Evolutionary conservation across 176 grass and related monocot genomes (phyloP), one percentile per base, ranked within the genome.

Genomic region (Carex scoparia): DNA sequence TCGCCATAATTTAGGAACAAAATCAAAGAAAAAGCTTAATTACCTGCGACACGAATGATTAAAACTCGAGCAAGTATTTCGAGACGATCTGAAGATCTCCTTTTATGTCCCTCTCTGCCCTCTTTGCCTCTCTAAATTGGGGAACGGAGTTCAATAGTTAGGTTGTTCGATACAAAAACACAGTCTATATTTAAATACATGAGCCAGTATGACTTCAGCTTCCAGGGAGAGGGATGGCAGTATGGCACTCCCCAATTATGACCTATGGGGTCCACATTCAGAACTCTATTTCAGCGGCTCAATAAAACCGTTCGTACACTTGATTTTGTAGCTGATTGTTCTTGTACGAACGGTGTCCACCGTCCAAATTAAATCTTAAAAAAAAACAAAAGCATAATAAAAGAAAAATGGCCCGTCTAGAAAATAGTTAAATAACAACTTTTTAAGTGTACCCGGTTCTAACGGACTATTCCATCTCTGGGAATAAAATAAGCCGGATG

Each of bases 41-140:
- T 23, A 81, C 79, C 79, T 80, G 40, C 8, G 13, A 38, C 61
- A 61, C 8, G 13, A 38, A 37, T 55, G 19, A 18, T 7, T 7
- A 27, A 9, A 79, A 80, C 5, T 4, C 19, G 10, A 80, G 78
- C 14, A 44, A 59, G 18, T 3, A 64, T 18, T 64, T 61, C 33
- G 55, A 44, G 32, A 63, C 15, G 27, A 81, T 38, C 55, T 48
- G n/a, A 57, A 79, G 19, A 23, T 77, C 27, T 59, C 51, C 23
- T 35, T 18, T 46, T 72, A 19, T 72, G 68, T 48, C 5, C 13
- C 79, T 23, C 57, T 62, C 6, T 81, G 5, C 57, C 18, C 56
- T 27, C 3, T 61, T 5, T 33, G 56, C 62, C 78, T 80, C 79
- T 81, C 79, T 81, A 18, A 81, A 81, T 61, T 64, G 37, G 56